Percentiles rank a stretch among this genome's conserved stretches.
Evolutionary conservation across 441 rosid species (phyloP).

Genomic region (Adansonia grandidieri): DNA sequence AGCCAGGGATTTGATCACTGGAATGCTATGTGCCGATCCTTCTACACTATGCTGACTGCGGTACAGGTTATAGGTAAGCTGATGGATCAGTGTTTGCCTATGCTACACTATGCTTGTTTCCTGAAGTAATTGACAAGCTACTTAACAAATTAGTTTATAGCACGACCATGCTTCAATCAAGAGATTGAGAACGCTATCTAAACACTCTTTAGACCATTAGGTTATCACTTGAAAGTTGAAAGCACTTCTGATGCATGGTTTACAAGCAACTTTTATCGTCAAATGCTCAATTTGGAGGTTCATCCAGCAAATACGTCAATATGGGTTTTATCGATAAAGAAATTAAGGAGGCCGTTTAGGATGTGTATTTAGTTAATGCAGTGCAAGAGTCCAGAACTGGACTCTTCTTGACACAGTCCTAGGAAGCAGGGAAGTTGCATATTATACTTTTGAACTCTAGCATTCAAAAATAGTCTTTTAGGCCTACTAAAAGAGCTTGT

Average conservation of each 20-base stretch:
- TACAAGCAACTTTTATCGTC: background rate
- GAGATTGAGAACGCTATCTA: background rate
- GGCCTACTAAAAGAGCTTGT: background rate
- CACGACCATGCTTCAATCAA: too few species aligned
- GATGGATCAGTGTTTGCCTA: background rate
- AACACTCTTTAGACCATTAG: background rate
- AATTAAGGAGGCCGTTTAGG: background rate
- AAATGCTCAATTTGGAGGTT: constrained; percentile 4
- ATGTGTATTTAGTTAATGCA: background rate
- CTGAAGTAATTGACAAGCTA: background rate
- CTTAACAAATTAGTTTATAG: background rate
- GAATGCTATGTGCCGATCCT: constrained; percentile 79
- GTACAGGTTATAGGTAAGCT: constrained; percentile 66
- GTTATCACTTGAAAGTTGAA: too few species aligned
- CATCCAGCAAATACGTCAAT: background rate
- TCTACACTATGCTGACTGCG: constrained; percentile 62
- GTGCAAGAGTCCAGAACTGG: background rate
- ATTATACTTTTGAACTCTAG: background rate
- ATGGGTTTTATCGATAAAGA: background rate
- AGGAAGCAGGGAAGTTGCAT: constrained; percentile 13
- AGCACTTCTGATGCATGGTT: background rate
- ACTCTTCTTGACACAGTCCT: background rate
- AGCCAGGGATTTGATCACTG: constrained; percentile 66
- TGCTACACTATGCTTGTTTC: background rate
- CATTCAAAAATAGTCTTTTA: background rate